Evolutionary conservation across 306 rosid species (phyloP), one percentile per base, ranked within the genome.

Genomic region (Lathyrus oleraceus): DNA sequence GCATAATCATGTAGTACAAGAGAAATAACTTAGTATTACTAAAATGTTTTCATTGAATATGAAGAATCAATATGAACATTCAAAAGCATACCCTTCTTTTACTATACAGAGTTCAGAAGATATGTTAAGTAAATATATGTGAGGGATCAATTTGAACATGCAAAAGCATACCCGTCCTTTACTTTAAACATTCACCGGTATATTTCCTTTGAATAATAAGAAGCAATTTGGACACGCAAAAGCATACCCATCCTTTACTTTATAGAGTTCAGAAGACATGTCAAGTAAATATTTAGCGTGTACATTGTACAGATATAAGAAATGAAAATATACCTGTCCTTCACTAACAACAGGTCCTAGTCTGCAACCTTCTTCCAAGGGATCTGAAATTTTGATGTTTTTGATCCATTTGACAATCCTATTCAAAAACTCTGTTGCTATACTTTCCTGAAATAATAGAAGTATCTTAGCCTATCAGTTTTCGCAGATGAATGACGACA

Each of bases 361-460:
- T 86, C 95, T 89, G 85, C 97, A 94, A 69, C 96, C 99, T 84
- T 94, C 99, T 82, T 88, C 97, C 19, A 94, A 80, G 72, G 99
- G 99, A 91, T 91, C 97, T 49, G 97, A 89, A 67, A 94, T 81
- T 83, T 91, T 88, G 75, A 94, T 91, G 81, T 87, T 94, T 87
- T 87, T 82, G 48, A 62, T 35, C 97, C 96, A 94, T 72, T 94
- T 73, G 57, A 85, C 91, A n/a, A 91, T 87, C 85, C 73, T 88
- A 67, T 84, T 82, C 74, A 94, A 76, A 82, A 94, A 86, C 52
- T 94, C 79, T 44, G 76, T 78, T 5, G 99, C 97, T 53, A 94
- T 88, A 80, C 83, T 84, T 80, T 94, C 97, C 99, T 94, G 89
- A 77, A 79, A 82, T 49, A 81, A 69, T 30, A 78, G 73, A 21